Evolutionary conservation across 805 yeast species (phyloP).

Genomic region (Lachancea sp.): DNA sequence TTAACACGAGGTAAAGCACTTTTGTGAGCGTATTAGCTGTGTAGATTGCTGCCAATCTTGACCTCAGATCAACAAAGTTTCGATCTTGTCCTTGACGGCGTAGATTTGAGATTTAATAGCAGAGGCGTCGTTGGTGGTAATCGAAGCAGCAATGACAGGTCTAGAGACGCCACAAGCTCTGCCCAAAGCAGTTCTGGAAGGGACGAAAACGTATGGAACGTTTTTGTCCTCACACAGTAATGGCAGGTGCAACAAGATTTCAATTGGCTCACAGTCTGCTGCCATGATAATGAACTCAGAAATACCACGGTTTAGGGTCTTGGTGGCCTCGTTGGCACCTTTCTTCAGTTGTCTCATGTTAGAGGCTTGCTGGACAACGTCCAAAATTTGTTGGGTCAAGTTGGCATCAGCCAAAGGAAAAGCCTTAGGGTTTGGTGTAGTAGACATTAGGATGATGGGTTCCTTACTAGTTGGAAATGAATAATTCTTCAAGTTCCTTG

Average conservation of each 20-base stretch:
- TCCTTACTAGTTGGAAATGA: too few relatives aligned
- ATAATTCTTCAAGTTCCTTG: slow-evolving; percentile 40
- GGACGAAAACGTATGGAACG: slow-evolving; percentile 98
- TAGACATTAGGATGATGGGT: slow-evolving; percentile 49
- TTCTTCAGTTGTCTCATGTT: slow-evolving; percentile 97
- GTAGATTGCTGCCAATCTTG: background rate
- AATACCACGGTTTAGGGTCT: slow-evolving; percentile 98
- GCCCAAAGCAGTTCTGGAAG: slow-evolving; percentile 97
- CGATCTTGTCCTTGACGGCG: slow-evolving; percentile 98
- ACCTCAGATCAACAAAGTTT: slow-evolving; percentile 79
- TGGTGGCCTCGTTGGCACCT: slow-evolving; percentile 99
- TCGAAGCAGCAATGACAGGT: slow-evolving; percentile 98
- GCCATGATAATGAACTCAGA: slow-evolving; percentile 99
- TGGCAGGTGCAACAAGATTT: slow-evolving; percentile 94
- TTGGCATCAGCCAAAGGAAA: slow-evolving; percentile 98
- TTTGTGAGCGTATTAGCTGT: too few relatives aligned
- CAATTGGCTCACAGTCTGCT: slow-evolving; percentile 99
- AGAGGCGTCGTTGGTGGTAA: slow-evolving; percentile 97
- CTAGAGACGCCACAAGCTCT: slow-evolving; percentile 99
- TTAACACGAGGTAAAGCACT: too few relatives aligned
- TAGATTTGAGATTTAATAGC: slow-evolving; percentile 95
- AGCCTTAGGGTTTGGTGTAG: slow-evolving; percentile 89
- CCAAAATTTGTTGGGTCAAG: slow-evolving; percentile 92
- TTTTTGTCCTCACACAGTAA: slow-evolving; percentile 98
- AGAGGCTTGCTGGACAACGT: slow-evolving; percentile 96